These are phyloP conservation scores for Wallacemonas sp. DNA, from an alignment of 208 protist genomes.

Conservation along the genomic window DNA sequence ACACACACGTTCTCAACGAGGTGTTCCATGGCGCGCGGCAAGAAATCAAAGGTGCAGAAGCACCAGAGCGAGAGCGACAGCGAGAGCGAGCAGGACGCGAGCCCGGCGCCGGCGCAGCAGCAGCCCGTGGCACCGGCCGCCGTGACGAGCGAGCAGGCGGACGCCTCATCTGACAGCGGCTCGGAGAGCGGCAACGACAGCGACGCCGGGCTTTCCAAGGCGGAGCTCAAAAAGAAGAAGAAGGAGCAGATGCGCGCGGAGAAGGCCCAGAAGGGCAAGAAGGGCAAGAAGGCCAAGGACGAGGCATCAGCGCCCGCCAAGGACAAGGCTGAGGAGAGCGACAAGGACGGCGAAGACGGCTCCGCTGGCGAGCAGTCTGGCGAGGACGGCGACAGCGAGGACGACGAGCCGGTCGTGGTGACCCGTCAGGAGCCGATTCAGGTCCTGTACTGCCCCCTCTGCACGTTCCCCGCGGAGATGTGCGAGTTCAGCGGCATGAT, in stretches of 20 bases:
- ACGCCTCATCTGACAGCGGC: constrained; percentile 15
- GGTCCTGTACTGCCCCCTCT: constrained; percentile 92
- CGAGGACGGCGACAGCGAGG: constrained; percentile 14
- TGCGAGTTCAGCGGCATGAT: constrained; percentile 92
- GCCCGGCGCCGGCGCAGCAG: not conserved
- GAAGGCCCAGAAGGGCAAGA: constrained; percentile 31
- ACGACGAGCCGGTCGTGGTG: constrained; percentile 33
- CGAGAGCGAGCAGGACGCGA: constrained; percentile 12
- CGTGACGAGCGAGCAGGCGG: constrained; percentile 3
- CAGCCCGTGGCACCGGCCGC: not conserved
- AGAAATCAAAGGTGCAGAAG: constrained; percentile 16
- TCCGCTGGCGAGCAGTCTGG: constrained; percentile 3
- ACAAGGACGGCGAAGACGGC: no score
- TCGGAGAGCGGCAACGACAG: constrained; percentile 1
- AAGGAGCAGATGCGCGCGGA: constrained; percentile 64
- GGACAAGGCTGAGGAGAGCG: not conserved
- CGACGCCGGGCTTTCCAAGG: constrained; percentile 9
- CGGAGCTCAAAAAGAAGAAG: constrained; percentile 62
- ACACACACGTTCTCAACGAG: no score
- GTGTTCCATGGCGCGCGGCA: constrained; percentile 6
- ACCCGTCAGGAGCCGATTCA: constrained; percentile 55
- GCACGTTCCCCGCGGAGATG: constrained; percentile 91
- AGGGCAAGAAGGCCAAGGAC: constrained; percentile 32
- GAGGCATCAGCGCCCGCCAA: constrained; percentile 18
- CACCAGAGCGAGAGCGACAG: constrained; percentile 7